Percentiles rank a stretch among this genome's conserved stretches.
Conservation (phyloP, 768 basidiomycete species). For the Auriculariales sp. region DNA sequence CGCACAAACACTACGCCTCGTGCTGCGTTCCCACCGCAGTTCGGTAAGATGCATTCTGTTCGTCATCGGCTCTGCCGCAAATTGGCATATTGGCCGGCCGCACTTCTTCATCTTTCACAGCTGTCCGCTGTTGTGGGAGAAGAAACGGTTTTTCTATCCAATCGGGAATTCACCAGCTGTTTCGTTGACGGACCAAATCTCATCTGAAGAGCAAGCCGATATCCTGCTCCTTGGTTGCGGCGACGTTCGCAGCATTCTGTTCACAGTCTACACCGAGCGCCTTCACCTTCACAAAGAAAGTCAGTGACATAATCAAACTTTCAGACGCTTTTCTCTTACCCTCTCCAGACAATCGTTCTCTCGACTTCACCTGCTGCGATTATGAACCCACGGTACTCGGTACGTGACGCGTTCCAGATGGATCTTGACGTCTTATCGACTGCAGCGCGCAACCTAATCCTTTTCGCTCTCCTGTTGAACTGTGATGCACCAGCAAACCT, state of each 20-base stretch:
- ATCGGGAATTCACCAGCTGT: neutral
- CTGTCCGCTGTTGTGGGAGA: conserved; percentile 1
- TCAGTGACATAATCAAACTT: too few species aligned
- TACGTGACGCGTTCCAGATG: neutral
- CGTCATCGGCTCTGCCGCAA: too few species aligned
- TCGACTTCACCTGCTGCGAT: conserved; percentile 11
- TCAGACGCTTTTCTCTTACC: too few species aligned
- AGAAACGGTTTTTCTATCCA: neutral
- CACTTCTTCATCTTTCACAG: too few species aligned
- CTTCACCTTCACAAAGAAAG: neutral
- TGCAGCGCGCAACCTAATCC: conserved; percentile 10
- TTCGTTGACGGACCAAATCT: neutral
- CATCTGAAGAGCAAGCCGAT: neutral
- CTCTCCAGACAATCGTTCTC: neutral
- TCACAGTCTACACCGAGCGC: conserved; percentile 4
- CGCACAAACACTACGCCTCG: too few species aligned
- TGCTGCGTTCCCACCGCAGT: too few species aligned
- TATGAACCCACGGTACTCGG: conserved; percentile 9
- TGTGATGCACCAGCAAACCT: conserved; percentile 5
- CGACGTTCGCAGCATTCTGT: conserved; percentile 9
- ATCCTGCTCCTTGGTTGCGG: conserved; percentile 8
- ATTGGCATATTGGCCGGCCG: too few species aligned
- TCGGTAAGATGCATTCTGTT: too few species aligned
- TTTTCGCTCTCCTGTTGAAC: conserved; percentile 6
- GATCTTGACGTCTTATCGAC: neutral